Evolutionary conservation across 352 stramenopile species (phyloP), one percentile per base, ranked within the genome.

Genomic region (Phytopythium litorale): DNA sequence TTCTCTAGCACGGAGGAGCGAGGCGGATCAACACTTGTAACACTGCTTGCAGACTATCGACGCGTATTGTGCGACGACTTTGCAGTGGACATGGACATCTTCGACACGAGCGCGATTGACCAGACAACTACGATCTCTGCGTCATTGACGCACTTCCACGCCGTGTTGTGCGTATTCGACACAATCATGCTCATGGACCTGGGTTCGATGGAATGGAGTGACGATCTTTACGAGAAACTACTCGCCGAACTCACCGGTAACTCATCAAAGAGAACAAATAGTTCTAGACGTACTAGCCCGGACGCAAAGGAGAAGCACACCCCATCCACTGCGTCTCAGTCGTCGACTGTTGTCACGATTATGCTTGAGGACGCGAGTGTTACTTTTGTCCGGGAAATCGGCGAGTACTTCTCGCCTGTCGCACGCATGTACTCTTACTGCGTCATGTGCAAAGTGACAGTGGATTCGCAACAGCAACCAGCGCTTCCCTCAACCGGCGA

Each of bases 21-120:
- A 25, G 18, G 46, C 7, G 13, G 33, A 6, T 38, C 32, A 28
- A 9, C 46, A 23, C 23, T 38, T 4, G 3, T 13, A 35, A 18
- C 30, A n/a, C 3, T 51, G 4, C 58, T 75, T 0, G 45, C 57
- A 1, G 60, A 73, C 35, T 89, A 89, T 61, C 65, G 77, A 12
- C 79, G 83, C 2, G 72, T 80, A n/a, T 56, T 91, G 0, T 92
- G 83, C 51, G 81, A 92, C 35, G 81, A 92, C 52, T 92, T 91
- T 56, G 78, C 76, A 0, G 49, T 92, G 19, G 83, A 92, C 60
- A 65, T 92, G 19, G 81, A 92, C 56, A 49, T 88, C 2, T 60
- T 89, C 23, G 78, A 86, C 51, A 80, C 81, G 13, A 63, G 73
- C 38, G 45, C 76, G 9, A 54, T 66, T 4, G 78, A 91, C 54